These are phyloP conservation scores for Sinapis alba DNA, from an alignment of 441 rosid genomes.

Conservation along the genomic window DNA sequence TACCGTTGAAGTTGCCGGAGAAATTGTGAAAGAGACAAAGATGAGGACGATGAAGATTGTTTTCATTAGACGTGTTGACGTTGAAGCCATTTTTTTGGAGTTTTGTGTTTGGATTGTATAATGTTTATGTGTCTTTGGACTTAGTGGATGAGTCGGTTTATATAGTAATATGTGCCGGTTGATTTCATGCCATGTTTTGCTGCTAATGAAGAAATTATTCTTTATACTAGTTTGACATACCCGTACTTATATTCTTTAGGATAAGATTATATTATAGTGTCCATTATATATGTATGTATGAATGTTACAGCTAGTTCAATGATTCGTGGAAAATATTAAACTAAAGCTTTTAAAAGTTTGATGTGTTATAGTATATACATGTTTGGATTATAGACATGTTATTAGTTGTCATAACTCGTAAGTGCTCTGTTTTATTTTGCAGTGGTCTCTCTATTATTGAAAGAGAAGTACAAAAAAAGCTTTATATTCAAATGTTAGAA, in stretches of 20 bases:
- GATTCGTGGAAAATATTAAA: background rate
- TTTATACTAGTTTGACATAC: background rate
- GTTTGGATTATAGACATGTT: background rate
- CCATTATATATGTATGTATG: background rate
- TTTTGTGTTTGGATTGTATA: conserved; percentile 14
- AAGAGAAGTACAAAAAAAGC: too few relatives aligned
- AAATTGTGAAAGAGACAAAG: conserved; percentile 36
- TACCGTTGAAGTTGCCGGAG: conserved; percentile 31
- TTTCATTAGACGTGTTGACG: conserved; percentile 30
- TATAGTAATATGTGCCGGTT: conserved; percentile 37
- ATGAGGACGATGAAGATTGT: conserved; percentile 36
- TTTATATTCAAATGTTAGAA: too few relatives aligned
- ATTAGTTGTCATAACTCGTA: background rate
- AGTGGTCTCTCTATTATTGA: too few relatives aligned
- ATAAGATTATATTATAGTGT: background rate
- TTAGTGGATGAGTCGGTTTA: conserved; percentile 24
- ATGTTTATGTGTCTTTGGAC: conserved; percentile 13
- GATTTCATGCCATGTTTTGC: conserved; percentile 31
- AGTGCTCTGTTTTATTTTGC: background rate
- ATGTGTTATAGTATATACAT: background rate
- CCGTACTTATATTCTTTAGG: too few relatives aligned
- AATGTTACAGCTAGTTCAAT: background rate
- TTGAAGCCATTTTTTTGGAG: conserved; percentile 31
- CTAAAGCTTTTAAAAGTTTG: background rate
- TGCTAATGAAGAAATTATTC: background rate